Conservation (phyloP, 495 filamentous ascomycete species). For the Penicillium flavigenum region DNA sequence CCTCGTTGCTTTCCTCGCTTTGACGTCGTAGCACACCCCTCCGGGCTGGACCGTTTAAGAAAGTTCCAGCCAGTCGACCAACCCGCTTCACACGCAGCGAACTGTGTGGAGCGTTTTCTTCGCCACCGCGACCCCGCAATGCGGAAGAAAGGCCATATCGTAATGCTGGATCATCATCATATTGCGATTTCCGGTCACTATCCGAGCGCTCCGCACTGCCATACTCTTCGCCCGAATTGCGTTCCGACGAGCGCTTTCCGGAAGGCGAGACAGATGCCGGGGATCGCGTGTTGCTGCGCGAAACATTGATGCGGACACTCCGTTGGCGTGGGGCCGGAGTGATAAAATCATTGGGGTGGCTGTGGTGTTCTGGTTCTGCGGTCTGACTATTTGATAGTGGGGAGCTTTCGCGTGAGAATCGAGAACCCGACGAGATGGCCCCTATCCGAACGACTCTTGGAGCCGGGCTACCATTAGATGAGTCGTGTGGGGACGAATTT, state of each 20-base stretch:
- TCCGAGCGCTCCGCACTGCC: conserved; percentile 44
- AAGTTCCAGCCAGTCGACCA: conserved; percentile 67
- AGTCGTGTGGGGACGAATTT: conserved; percentile 41
- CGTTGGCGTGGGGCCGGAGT: conserved; percentile 66
- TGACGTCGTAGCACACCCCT: conserved; percentile 66
- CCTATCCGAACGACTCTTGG: conserved; percentile 61
- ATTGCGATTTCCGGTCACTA: conserved; percentile 43
- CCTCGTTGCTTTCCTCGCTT: conserved; percentile 65
- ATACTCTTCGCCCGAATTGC: conserved; percentile 37
- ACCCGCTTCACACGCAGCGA: conserved; percentile 73
- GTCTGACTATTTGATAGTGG: conserved; percentile 35
- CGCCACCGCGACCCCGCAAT: conserved; percentile 47
- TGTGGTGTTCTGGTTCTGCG: conserved; percentile 30
- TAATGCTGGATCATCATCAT: conserved; percentile 47
- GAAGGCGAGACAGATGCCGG: conserved; percentile 45
- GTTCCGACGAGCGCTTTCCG: conserved; percentile 36
- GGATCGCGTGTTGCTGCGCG: conserved; percentile 39
- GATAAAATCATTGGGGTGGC: conserved; percentile 52
- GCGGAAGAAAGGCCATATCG: conserved; percentile 52
- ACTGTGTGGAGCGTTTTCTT: conserved; percentile 61
- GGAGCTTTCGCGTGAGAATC: conserved; percentile 38
- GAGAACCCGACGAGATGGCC: conserved; percentile 36
- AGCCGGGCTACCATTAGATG: conserved; percentile 45
- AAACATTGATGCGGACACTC: conserved; percentile 58
- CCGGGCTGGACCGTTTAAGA: conserved; percentile 72